Base-by-base conservation (phyloP, 305 asterid species). In the Fraxinus xanthoxyloides region DNA sequence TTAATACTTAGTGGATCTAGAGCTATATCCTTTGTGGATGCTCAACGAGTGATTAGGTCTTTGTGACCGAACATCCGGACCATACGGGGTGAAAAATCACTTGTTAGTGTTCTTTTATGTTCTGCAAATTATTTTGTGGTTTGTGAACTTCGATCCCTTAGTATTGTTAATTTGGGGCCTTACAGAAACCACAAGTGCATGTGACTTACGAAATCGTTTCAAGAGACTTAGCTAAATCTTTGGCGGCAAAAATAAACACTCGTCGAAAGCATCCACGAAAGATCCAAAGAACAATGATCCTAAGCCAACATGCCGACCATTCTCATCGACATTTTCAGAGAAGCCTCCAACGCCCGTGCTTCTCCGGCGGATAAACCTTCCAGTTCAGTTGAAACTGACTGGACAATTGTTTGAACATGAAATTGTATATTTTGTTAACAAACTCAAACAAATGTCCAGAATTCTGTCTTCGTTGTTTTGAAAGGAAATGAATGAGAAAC, bases 281-380 rank as follows among this genome's bases (percentile, higher is more conserved):
- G 88, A 86, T 82, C 82, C 85, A 56, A 88, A 86, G 78, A 89
- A 80, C 76, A 63, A 34, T 54, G 95, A 93, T 54, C 7, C 38
- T 34, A 0, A 34, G 8, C 38, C 38, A 34, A 34, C 38, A 2
- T 89, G 90, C 85, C 97, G 91, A 35, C 83, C 93, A 40, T 89
- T 95, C 83, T 89, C 92, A 28, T 84, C 98, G 7, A 80, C 93
- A 46, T 93, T 95, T 83, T 92, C 94, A 3, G 94, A 92, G 93
- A 94, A 88, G 85, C 97, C 98, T 75, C 98, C 99, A 0, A 95
- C 92, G 85, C 92, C 90, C 19, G 34, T 72, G 82, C 91, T 19
- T 89, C 95, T 67, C 88, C 98, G 19, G 86, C 91, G 5, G 94
- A 88, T 51, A 92, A 90, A 83, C 85, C 92, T 30, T 51, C 89